Base-by-base conservation (phyloP, 2,329 filamentous ascomycete genomes). In the Nemania bipapillata region DNA sequence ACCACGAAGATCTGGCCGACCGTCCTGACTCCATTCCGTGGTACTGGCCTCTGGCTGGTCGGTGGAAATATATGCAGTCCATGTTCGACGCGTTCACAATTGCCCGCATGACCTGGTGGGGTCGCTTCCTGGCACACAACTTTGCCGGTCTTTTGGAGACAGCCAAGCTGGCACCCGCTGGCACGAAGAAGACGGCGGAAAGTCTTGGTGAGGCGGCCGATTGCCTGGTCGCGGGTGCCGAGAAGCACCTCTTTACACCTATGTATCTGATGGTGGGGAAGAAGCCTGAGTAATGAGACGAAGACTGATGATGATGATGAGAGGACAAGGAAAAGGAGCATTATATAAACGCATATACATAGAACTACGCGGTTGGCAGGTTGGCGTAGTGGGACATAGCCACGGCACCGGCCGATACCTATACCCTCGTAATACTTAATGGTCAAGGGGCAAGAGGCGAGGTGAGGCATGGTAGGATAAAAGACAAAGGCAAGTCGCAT, bases 181-280 rank as follows among this genome's bases (percentile, higher is more conserved):
- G 95, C 56, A 96, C 94, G 55, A 92, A 93, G 83, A 97, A 97
- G 89, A 97, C 94, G n/a, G 94, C 94, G 11, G 92, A 97, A 82
- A 94, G 92, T 77, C 83, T 98, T 76, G 94, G 92, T 5, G 78
- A 90, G 66, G 94, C 93, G 35, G 94, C 89, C 11, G 94, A 97
- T 81, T 92, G 89, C 76, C 85, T 98, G 59, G 94, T 97, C 24
- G 93, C 92, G 55, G 95, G 95, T 81, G 95, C 90, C 40, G 88
- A 89, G 80, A 86, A 94, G 84, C 92, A 97, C 81, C 87, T 98
- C n/a, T 98, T 98, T 83, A 98, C 95, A 1, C 95, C 95, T 65
- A 98, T 98, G 95, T 97, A 97, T 83, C 85, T 98, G 78, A 97
- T 97, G 93, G 89, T 97, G 68, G 95, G 89, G 69, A 90, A 92